Conservation (phyloP, 306 rosid genomes). For the Bauhinia variegata region DNA sequence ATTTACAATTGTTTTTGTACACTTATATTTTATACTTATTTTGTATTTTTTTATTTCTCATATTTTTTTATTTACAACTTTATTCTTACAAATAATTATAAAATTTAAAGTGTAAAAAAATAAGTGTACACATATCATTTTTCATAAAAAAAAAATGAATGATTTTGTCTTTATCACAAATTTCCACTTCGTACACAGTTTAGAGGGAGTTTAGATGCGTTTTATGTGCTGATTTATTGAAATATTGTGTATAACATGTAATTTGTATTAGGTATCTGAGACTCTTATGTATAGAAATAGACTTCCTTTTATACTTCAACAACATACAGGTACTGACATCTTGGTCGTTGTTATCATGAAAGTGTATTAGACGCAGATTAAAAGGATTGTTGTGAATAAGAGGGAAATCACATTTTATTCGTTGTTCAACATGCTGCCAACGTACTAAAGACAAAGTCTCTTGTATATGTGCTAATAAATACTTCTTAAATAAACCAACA, state of each 20-base stretch:
- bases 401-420: conserved; percentile 1
- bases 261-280: neutral
- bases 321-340: too few species aligned
- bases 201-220: conserved; percentile 33
- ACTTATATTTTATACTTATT: too few species aligned
- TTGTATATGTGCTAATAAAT: too few species aligned
- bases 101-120: too few species aligned
- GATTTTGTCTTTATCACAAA: conserved; percentile 25
- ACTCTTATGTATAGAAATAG: conserved; percentile 16
- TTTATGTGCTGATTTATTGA: conserved; percentile 7
- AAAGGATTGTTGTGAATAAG: too few species aligned
- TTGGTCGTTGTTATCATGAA: neutral
- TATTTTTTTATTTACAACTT: too few species aligned
- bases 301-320: neutral
- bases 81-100: too few species aligned
- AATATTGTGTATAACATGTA: neutral
- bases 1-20: too few species aligned
- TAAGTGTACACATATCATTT: conserved; percentile 29
- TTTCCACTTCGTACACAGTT: neutral
- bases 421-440: too few species aligned
- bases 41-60: too few species aligned
- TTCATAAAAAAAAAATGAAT: conserved; percentile 16
- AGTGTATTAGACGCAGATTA: neutral
- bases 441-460: too few species aligned
- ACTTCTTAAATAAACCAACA: too few species aligned